Percentiles rank a stretch among this genome's conserved stretches.
phyloP scores from a whole-genome alignment of 495 filamentous ascomycete species.

The Hypoxylon trugodes region DNA sequence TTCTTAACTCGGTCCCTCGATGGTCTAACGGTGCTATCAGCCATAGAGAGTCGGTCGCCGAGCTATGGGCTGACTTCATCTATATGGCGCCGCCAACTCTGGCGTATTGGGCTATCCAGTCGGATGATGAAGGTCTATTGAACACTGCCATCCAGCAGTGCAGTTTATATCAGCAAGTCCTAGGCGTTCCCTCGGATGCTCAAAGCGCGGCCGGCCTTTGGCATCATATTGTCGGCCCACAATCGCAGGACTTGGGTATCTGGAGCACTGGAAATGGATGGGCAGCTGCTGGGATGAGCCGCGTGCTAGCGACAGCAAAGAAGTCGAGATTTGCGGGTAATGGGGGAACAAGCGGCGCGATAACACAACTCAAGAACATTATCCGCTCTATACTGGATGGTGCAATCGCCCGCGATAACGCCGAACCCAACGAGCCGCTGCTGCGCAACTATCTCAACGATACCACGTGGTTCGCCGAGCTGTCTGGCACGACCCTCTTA shows the following conservation, averaged over 20 bases:
- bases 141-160: conserved; percentile 53
- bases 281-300: conserved; percentile 59
- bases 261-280: conserved; percentile 65
- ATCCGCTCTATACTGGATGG: conserved; percentile 60
- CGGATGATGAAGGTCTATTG: conserved; percentile 45
- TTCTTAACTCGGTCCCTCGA: conserved; percentile 54
- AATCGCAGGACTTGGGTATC: conserved; percentile 51
- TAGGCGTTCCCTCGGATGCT: conserved; percentile 37
- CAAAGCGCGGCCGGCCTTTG: conserved; percentile 47
- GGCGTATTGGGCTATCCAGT: conserved; percentile 58
- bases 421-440: conserved; percentile 52
- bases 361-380: conserved; percentile 42
- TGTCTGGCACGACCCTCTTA: conserved; percentile 58
- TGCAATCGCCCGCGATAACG: conserved; percentile 47
- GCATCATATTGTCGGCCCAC: conserved; percentile 59
- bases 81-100: conserved; percentile 61
- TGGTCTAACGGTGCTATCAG: conserved; percentile 61
- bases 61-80: conserved; percentile 61
- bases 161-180: conserved; percentile 52
- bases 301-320: conserved; percentile 57
- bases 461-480: conserved; percentile 59
- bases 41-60: conserved; percentile 54
- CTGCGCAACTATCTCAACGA: conserved; percentile 62
- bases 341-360: conserved; percentile 42
- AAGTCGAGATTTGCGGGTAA: conserved; percentile 45